Evolutionary conservation across 768 basidiomycete species (phyloP), one percentile per base, ranked within the genome.

Genomic region (Suillus hirtellus): DNA sequence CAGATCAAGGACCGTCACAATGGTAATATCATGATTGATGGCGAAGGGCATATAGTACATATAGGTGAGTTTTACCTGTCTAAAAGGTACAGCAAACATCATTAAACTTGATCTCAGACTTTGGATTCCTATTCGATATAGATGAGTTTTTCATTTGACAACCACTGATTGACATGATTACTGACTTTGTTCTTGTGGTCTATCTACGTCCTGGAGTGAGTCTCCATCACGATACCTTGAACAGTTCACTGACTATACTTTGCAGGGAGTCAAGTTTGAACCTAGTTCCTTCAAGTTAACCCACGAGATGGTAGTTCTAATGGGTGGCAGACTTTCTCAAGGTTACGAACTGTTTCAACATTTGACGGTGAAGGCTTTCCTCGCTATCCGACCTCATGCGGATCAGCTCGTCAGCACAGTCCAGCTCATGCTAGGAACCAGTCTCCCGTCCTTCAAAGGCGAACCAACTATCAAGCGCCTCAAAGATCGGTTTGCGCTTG

Each of bases 1-100:
- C 97, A 99, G 76, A 96, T 99, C 79, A 99, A 99, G 78, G 97
- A 99, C 73, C 80, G 97, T 44, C 97, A 99, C 75, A 99, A 99
- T 71, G 97, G 97, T 35, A 99, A 99, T 74, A 99, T 99, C 73
- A 98, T 99, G 96, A 96, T 99, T 64, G 97, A 99, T 73, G 95
- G 91, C 2, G 93, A 96, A 64, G 97, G 97, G 0, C 96, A 98
- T 73, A 96, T 99, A 63, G 85, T 98, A 4, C 97, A 99, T 73
- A 86, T 99, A 68, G 96, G 95, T 95, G 63, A 49, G 89, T 73
- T 19, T 60, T 46, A 24, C 44, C 35, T 19, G n/a, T 46, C 17
- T 56, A 42, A 38, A 15, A 43, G 21, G 21, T 59, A n/a, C 19
- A 9, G 15, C 12, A 34, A 61, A 17, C 17, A 17, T 3, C 35